These are phyloP conservation scores for Geotrichum histeridarum DNA, from an alignment of 1,139 yeast genomes.

Conservation along the genomic window DNA sequence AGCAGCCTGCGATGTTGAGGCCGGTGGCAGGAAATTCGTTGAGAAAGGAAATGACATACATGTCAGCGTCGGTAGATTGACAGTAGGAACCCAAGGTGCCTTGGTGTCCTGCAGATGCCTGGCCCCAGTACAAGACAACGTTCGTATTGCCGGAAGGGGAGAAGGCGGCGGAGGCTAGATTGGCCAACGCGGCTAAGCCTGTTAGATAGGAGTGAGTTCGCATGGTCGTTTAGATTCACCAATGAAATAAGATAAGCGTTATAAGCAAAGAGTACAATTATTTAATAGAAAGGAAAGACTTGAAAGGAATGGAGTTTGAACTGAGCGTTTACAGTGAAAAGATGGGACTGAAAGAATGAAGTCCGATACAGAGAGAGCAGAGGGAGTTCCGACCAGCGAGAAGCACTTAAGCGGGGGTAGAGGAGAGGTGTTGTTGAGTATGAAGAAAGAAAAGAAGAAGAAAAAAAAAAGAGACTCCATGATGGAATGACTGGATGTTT, in stretches of 20 bases:
- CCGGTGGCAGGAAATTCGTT: constrained; percentile 49
- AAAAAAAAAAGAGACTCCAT: not conserved
- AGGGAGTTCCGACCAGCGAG: constrained; percentile 4
- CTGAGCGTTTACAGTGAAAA: not conserved
- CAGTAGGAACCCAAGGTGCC: constrained; percentile 63
- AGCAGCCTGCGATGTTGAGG: constrained; percentile 67
- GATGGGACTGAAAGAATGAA: constrained; percentile 1
- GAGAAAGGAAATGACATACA: constrained; percentile 67
- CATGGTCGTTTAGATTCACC: constrained; percentile 1
- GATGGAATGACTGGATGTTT: not conserved
- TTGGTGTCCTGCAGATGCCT: constrained; percentile 61
- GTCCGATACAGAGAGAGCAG: not conserved
- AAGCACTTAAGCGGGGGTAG: not conserved
- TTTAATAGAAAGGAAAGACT: not conserved
- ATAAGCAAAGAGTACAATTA: not conserved
- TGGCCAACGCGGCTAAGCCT: constrained; percentile 1
- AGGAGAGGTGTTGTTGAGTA: not conserved
- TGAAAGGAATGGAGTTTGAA: not conserved
- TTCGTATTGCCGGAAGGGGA: constrained; percentile 18
- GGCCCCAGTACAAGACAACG: constrained; percentile 87
- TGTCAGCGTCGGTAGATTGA: constrained; percentile 62
- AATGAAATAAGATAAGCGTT: not conserved
- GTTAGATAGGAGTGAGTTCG: not conserved
- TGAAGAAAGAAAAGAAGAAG: not conserved
- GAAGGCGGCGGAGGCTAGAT: constrained; percentile 11